Evolutionary conservation across 106 monocot species (phyloP).

Genomic region (Dioscorea zingiberensis): DNA sequence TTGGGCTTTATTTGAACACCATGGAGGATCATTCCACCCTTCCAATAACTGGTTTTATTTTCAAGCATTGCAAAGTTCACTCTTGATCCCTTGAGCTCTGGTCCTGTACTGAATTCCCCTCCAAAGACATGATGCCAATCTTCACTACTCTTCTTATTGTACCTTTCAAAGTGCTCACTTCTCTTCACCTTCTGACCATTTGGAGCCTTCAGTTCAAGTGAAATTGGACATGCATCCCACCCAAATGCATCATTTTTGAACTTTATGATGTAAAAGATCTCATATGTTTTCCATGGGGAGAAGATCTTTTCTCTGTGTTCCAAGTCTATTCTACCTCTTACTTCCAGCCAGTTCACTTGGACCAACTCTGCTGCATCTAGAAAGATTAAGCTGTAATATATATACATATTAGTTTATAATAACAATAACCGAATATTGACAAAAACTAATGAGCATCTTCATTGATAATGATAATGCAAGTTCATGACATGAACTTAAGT

Average conservation of each 20-base stretch:
- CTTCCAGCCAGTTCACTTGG: not conserved
- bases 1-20: not conserved
- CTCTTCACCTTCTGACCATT: not conserved
- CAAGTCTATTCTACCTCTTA: not conserved
- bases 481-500: too few relatives aligned
- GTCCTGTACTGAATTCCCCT: not conserved
- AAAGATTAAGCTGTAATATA: not conserved
- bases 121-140: not conserved
- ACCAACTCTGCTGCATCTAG: not conserved
- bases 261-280: not conserved
- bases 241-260: not conserved
- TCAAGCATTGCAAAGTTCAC: not conserved
- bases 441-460: too few relatives aligned
- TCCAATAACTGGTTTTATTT: not conserved
- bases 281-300: not conserved
- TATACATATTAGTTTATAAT: too few relatives aligned
- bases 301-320: not conserved
- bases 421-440: too few relatives aligned
- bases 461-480: too few relatives aligned
- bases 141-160: not conserved
- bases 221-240: not conserved
- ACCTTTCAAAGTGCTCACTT: not conserved
- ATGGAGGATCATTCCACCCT: not conserved
- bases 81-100: not conserved
- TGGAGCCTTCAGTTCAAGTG: not conserved